Base-by-base conservation (phyloP, 2,329 filamentous ascomycete genomes). In the Sclerotinia sclerotiorum region DNA sequence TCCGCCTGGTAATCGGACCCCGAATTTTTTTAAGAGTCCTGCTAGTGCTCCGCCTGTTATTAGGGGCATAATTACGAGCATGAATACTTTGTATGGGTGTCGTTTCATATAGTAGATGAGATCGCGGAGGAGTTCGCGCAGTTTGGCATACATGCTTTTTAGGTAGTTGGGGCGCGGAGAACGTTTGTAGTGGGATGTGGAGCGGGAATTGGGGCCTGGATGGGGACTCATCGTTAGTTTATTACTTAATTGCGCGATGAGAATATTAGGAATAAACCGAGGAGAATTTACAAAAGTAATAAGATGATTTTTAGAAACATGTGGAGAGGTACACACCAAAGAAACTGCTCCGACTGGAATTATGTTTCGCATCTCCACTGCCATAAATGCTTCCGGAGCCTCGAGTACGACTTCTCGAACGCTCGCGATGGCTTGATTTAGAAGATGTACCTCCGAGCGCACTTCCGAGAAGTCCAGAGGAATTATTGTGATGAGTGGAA, bases 61-160 rank as follows among this genome's bases (percentile, higher is more conserved):
- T 69, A 98, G 84, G 13, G 94, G 94, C 85, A 97, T 88, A 75
- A 97, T 85, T 71, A 97, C 90, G 71, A 93, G 86, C 83, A 92
- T 84, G 82, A 97, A 91, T 60, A 97, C 91, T 81, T 96, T 96
- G 77, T 93, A 81, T 0, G 94, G 94, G 81, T 97, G 90, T 49
- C 88, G 85, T 77, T 92, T 90, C 75, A 92, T 90, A 81, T 94
- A 97, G 78, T 89, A 87, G 78, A 90, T 84, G 11, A 97, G 87
- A 77, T 97, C 89, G 76, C 90, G 90, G 68, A 97, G 81, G 71
- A 97, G 86, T 55, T 90, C 88, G 77, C 90, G 90, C 70, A 97
- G 86, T 75, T 92, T 90, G 79, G 87, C 86, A 78, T 92, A 85
- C 58, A 93, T 84, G 73, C 89, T 88, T 68, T 87, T 82, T 71